phyloP scores from a whole-genome alignment of 805 yeast genomes.

The Candida endomychidarum region DNA sequence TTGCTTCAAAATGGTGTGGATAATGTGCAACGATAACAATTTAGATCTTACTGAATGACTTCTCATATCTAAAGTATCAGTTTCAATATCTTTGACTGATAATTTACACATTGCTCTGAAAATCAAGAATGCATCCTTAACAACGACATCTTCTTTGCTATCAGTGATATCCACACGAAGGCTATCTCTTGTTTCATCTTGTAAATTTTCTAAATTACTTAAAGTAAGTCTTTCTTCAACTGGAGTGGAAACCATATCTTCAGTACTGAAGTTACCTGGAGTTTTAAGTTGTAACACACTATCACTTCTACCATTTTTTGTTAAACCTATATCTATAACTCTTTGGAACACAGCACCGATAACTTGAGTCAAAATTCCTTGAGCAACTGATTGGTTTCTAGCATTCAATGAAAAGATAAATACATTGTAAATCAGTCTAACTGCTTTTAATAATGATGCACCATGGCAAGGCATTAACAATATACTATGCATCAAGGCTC shows the following conservation, averaged over 20 bases:
- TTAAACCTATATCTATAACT: conserved; percentile 44
- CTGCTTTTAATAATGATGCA: conserved; percentile 80
- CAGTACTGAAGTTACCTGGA: conserved; percentile 25
- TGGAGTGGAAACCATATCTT: conserved; percentile 18
- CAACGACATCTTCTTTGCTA: conserved; percentile 64
- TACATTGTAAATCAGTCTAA: conserved; percentile 90
- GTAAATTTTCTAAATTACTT: conserved; percentile 56
- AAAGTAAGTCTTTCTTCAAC: conserved; percentile 48
- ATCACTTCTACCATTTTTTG: conserved; percentile 22
- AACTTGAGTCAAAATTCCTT: conserved; percentile 90
- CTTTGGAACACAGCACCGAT: conserved; percentile 83
- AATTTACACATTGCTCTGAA: conserved; percentile 95
- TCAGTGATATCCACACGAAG: conserved; percentile 51
- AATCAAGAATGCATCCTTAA: conserved; percentile 89
- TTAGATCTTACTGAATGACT: conserved; percentile 93
- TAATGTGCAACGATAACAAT: conserved; percentile 79
- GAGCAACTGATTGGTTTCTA: conserved; percentile 89
- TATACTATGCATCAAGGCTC: conserved; percentile 87
- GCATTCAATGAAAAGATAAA: conserved; percentile 81
- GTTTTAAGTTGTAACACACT: conserved; percentile 23
- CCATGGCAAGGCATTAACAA: conserved; percentile 89
- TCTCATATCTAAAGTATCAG: conserved; percentile 76
- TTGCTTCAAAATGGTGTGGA: conserved; percentile 81
- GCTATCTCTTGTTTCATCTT: conserved; percentile 50
- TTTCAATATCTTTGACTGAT: conserved; percentile 80